Conservation (phyloP, 2,329 filamentous ascomycete genomes). For the Aureobasidium sp. region DNA sequence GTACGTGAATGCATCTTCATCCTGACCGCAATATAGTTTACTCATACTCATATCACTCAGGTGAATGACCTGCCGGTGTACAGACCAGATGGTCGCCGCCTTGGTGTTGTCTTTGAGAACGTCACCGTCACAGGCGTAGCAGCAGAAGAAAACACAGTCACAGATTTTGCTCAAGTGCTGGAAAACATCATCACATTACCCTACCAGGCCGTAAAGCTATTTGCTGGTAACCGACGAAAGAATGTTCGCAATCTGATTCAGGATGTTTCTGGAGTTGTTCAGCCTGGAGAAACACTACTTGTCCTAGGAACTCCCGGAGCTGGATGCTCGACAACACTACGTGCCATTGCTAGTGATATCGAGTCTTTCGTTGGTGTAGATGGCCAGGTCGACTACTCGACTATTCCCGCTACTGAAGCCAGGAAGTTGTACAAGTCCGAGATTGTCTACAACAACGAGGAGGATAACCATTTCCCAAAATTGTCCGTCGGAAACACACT, state of each 20-base stretch:
- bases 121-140: constrained; percentile 9
- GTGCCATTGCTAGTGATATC: constrained; percentile 57
- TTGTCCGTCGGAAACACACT: constrained; percentile 52
- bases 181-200: constrained; percentile 13
- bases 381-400: constrained; percentile 39
- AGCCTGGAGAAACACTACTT: constrained; percentile 15
- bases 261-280: constrained; percentile 15
- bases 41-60: neutral
- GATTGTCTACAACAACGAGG: constrained; percentile 41
- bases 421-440: constrained; percentile 62
- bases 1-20: neutral
- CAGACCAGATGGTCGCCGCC: constrained; percentile 13
- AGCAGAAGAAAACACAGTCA: constrained; percentile 15
- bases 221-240: constrained; percentile 9
- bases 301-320: constrained; percentile 25
- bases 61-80: constrained; percentile 10
- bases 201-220: constrained; percentile 1
- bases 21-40: neutral
- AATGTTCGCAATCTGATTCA: constrained; percentile 14
- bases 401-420: constrained; percentile 60
- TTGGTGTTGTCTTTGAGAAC: constrained; percentile 16
- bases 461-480: constrained; percentile 50
- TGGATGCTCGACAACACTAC: constrained; percentile 59
- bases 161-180: constrained; percentile 14
- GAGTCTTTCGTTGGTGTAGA: constrained; percentile 35